phyloP scores from a whole-genome alignment of 352 stramenopile genomes.

The Lagenidium giganteum region DNA sequence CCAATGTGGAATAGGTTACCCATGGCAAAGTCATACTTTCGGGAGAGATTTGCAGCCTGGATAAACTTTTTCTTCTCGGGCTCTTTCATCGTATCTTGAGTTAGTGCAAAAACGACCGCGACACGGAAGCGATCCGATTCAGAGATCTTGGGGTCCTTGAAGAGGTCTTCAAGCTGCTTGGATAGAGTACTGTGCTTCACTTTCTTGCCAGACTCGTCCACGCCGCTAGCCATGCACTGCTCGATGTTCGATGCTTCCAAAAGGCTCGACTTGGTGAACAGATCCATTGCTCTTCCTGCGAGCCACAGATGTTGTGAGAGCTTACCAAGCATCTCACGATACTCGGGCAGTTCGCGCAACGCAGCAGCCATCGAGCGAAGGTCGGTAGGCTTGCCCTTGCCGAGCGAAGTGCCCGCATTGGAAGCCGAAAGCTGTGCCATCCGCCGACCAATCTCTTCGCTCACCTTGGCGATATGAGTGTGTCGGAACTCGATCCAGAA shows the following conservation, averaged over 20 bases:
- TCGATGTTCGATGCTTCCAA: constrained; percentile 92
- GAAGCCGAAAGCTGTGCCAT: constrained; percentile 74
- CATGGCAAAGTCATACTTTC: constrained; percentile 54
- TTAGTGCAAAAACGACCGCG: constrained; percentile 91
- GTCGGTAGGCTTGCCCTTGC: constrained; percentile 79
- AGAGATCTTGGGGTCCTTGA: constrained; percentile 75
- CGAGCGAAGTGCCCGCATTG: constrained; percentile 74
- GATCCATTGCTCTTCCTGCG: constrained; percentile 91
- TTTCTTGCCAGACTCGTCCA: constrained; percentile 90
- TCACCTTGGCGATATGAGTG: constrained; percentile 93
- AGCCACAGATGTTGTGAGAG: constrained; percentile 94
- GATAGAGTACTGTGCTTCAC: constrained; percentile 81
- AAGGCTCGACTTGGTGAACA: constrained; percentile 85
- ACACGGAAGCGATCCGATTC: constrained; percentile 88
- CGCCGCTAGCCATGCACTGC: constrained; percentile 92
- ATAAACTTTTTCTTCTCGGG: constrained; percentile 85
- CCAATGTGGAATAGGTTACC: constrained; percentile 64
- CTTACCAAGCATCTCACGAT: constrained; percentile 92
- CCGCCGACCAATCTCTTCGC: constrained; percentile 69
- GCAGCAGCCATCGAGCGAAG: constrained; percentile 91
- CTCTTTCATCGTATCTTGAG: constrained; percentile 87
- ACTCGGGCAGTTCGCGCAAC: constrained; percentile 92
- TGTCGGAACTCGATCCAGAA: constrained; percentile 96
- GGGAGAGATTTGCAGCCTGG: constrained; percentile 72
- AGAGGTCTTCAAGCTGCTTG: constrained; percentile 85